Evolutionary conservation across 1,284 basidiomycete genomes (phyloP), one percentile per base, ranked within the genome.

Genomic region (Fomitopsis pinicola): DNA sequence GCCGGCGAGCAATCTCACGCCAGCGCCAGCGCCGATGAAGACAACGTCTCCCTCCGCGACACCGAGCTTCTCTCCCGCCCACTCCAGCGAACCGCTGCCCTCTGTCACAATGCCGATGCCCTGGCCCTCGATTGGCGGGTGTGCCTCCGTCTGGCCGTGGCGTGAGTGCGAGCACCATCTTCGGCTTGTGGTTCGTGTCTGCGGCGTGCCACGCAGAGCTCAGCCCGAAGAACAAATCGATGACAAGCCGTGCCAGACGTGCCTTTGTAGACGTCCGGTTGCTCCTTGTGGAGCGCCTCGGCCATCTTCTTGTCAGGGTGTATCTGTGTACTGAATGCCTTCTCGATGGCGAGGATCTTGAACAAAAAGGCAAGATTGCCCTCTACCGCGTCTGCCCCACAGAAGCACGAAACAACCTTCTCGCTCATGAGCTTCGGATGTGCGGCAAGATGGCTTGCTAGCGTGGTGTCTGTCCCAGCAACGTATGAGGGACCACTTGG

Each of bases 271-370:
- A 97, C 82, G 55, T 93, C 84, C 0, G 95, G 94, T 61, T 87
- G 82, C 68, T 87, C 82, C 15, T 78, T 79, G 72, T 95, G 90
- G 55, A 99, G 77, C 66, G 78, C 78, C 77, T 92, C 84, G 0
- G 95, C 97, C n/a, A 94, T 90, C 68, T 77, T 72, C 82, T 98
- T 98, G 78, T 98, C 92, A 5, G 97, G 97, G 75, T 99, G 97
- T 6, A 93, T 94, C 78, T 99, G 97, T 60, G 99, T 97, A 70
- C 93, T 96, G 62, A 99, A 80, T 1, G 97, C 95, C 74, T 97
- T 98, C 68, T 89, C 85, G 66, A 99, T 97, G 17, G 92, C 91
- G 45, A 99, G 85, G 17, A 97, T 88, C 75, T 98, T 97, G 84
- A 97, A 94, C 59, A 98, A 77, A 77, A 97, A 98, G 0, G 95